Conservation (phyloP, 306 rosid genomes). For the Mimosa pudica region DNA sequence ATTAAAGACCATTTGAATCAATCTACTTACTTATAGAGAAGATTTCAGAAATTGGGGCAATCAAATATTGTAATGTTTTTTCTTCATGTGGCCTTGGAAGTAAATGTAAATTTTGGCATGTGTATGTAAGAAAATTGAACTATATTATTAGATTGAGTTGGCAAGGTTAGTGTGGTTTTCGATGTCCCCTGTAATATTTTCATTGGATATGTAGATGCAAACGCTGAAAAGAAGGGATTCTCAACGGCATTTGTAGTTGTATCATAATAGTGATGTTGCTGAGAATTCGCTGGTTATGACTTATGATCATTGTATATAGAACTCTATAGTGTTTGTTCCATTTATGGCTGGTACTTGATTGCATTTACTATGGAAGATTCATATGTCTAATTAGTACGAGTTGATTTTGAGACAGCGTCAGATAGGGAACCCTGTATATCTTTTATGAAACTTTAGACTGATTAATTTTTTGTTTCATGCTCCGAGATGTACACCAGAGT, state of each 20-base stretch:
- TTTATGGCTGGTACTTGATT: conserved; percentile 15
- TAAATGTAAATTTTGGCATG: neutral
- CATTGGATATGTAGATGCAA: conserved; percentile 9
- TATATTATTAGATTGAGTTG: neutral
- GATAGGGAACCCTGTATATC: neutral
- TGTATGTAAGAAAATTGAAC: neutral
- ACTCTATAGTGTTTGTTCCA: neutral
- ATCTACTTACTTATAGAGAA: conserved; percentile 6
- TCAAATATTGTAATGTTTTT: neutral
- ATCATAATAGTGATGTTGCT: conserved; percentile 8
- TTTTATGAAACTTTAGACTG: neutral
- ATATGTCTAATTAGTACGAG: neutral
- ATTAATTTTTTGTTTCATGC: conserved; percentile 9
- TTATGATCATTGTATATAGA: conserved; percentile 10
- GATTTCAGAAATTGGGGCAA: neutral
- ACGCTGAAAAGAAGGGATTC: neutral
- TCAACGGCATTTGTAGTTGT: conserved; percentile 2
- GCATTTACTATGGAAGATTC: neutral
- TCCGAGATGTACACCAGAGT: neutral
- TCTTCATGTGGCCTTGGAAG: neutral
- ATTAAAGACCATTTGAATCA: conserved; percentile 16
- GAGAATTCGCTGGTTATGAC: conserved; percentile 17
- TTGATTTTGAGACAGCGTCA: neutral
- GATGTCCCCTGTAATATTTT: conserved; percentile 4
- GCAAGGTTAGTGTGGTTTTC: neutral